These are phyloP conservation scores for Myriosclerotinia curreyana DNA, from an alignment of 2,329 filamentous ascomycete genomes.

Conservation along the genomic window DNA sequence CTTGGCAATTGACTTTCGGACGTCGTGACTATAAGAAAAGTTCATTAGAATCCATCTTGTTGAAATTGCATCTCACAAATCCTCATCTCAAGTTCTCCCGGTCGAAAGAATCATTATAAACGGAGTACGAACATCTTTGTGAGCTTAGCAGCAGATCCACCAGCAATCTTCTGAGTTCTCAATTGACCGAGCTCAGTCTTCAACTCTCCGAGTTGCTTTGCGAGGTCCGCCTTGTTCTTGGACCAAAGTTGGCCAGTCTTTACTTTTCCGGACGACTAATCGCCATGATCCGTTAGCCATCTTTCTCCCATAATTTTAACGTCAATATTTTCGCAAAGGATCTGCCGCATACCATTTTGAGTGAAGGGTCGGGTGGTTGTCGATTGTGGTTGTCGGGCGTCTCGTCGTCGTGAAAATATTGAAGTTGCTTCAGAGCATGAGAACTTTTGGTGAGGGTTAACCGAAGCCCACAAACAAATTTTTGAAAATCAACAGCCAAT, in stretches of 20 bases:
- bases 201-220: constrained; percentile 90
- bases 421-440: constrained; percentile 20
- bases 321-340: neutral
- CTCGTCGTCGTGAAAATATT: constrained; percentile 23
- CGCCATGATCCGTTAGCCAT: constrained; percentile 40
- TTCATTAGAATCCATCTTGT: constrained; percentile 1
- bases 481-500: constrained; percentile 6
- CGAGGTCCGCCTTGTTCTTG: constrained; percentile 99
- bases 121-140: constrained; percentile 79
- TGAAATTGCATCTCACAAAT: neutral
- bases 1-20: constrained; percentile 99
- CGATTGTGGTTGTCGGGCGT: constrained; percentile 24
- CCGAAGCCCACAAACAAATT: constrained; percentile 23
- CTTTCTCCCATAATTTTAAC: constrained; percentile 16
- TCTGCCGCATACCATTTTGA: constrained; percentile 23
- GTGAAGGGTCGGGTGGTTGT: constrained; percentile 22
- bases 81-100: neutral
- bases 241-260: constrained; percentile 96
- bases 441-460: constrained; percentile 22
- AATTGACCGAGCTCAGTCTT: constrained; percentile 96
- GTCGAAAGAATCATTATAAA: constrained; percentile 1
- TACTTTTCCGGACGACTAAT: constrained; percentile 65
- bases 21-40: constrained; percentile 70
- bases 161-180: constrained; percentile 96
- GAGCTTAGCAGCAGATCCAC: constrained; percentile 90